These are phyloP conservation scores for Perkinsela sp. DNA, from an alignment of 208 protist species.

Conservation along the genomic window DNA sequence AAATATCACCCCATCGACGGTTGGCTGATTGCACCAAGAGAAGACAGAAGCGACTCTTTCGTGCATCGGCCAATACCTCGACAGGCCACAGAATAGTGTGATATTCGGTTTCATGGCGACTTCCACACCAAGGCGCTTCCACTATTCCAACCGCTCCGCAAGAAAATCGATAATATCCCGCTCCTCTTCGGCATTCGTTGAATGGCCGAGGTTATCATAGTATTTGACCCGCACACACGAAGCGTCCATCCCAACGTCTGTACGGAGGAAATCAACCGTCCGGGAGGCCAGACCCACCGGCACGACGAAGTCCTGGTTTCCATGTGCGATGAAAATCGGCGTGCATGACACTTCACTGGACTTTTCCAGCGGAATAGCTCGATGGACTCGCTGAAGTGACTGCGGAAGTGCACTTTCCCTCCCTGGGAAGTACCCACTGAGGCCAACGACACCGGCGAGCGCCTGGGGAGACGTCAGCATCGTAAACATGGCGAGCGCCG, in stretches of 20 bases:
- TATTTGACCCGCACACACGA: background rate
- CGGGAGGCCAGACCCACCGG: background rate
- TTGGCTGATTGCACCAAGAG: too few relatives aligned
- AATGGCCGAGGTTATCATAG: background rate
- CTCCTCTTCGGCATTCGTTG: background rate
- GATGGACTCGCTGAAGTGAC: too few relatives aligned
- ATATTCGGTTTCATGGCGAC: too few relatives aligned
- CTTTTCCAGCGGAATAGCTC: background rate
- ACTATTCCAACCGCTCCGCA: background rate
- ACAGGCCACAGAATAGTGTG: too few relatives aligned
- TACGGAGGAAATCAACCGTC: background rate
- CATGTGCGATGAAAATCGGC: background rate
- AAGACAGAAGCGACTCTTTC: too few relatives aligned
- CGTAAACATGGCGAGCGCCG: background rate
- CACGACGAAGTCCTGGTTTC: background rate
- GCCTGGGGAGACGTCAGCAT: background rate
- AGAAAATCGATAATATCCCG: background rate
- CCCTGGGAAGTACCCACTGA: background rate
- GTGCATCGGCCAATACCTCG: too few relatives aligned
- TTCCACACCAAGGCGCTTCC: too few relatives aligned
- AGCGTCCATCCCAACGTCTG: background rate
- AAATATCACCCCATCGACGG: too few relatives aligned
- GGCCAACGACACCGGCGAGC: background rate
- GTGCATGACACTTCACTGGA: background rate
- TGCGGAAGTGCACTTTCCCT: too few relatives aligned